phyloP scores from a whole-genome alignment of 2,329 filamentous ascomycete species.

The Trichophyton schoenleinii region DNA sequence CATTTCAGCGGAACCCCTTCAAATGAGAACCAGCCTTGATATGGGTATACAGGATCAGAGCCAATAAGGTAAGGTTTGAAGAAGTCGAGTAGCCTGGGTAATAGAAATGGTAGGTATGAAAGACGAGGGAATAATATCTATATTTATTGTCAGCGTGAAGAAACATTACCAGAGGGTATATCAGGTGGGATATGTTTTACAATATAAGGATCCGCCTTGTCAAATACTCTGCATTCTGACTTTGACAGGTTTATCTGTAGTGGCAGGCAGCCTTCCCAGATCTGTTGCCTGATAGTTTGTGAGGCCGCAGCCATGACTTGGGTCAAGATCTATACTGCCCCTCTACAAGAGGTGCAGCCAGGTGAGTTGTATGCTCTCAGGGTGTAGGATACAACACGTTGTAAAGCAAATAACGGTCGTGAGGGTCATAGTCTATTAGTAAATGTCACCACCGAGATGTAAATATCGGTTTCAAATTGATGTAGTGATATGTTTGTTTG shows the following conservation, averaged over 20 bases:
- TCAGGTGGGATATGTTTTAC: conserved; percentile 24
- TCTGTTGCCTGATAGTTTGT: conserved; percentile 30
- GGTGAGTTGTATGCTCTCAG: no score
- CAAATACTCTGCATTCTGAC: conserved; percentile 48
- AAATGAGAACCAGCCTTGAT: conserved; percentile 52
- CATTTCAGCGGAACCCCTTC: conserved; percentile 58
- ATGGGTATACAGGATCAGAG: conserved; percentile 35
- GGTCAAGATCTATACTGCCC: neutral
- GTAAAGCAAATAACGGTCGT: no score
- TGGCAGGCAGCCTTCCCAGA: conserved; percentile 50
- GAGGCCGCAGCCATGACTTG: conserved; percentile 10
- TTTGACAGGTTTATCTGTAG: conserved; percentile 48
- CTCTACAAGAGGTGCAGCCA: neutral
- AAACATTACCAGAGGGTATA: neutral
- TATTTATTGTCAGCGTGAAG: conserved; percentile 3
- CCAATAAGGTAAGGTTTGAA: conserved; percentile 48
- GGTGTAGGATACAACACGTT: neutral
- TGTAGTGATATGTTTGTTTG: no score
- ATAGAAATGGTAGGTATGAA: conserved; percentile 55
- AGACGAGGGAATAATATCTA: conserved; percentile 52
- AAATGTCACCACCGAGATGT: no score
- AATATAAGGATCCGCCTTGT: conserved; percentile 49
- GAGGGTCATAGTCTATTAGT: no score
- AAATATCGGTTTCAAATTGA: no score
- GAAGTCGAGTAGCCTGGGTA: conserved; percentile 51